Evolutionary conservation across 805 yeast genomes (phyloP).

Genomic region (Kodamaea lidongshanica): DNA sequence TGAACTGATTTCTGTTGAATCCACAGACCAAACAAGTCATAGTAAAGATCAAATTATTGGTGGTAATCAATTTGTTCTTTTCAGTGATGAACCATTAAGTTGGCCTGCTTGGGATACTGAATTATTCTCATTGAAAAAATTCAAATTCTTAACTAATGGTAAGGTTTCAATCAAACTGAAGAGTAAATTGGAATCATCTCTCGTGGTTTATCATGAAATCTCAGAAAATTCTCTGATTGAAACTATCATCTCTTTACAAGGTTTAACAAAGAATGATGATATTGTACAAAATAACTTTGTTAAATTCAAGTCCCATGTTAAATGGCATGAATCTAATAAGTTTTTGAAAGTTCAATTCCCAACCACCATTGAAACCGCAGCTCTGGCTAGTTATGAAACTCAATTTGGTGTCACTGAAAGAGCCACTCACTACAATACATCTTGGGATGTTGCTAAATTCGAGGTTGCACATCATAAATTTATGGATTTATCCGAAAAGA

Average conservation of each 20-base stretch:
- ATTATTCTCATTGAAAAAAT: constrained; percentile 73
- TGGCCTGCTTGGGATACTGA: constrained; percentile 99
- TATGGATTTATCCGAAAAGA: constrained; percentile 82
- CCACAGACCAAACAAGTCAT: constrained; percentile 42
- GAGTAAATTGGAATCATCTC: constrained; percentile 57
- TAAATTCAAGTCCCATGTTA: constrained; percentile 44
- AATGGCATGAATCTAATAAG: constrained; percentile 84
- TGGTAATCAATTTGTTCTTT: constrained; percentile 76
- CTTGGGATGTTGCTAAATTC: constrained; percentile 95
- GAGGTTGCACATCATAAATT: constrained; percentile 94
- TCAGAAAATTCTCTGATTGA: constrained; percentile 53
- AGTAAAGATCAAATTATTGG: constrained; percentile 30
- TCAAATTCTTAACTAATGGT: constrained; percentile 39
- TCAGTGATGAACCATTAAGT: constrained; percentile 83
- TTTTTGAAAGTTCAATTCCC: constrained; percentile 95
- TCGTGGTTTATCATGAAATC: constrained; percentile 57
- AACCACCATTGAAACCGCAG: constrained; percentile 68
- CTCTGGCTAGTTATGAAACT: constrained; percentile 77
- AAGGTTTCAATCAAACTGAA: constrained; percentile 37
- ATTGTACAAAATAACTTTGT: constrained; percentile 25
- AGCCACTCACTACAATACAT: constrained; percentile 90
- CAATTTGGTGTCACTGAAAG: constrained; percentile 88
- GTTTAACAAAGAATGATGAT: constrained; percentile 49
- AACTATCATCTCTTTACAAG: constrained; percentile 66
- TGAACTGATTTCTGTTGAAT: constrained; percentile 59